Conservation (phyloP, 176 grass and related monocot genomes). For the Eragrostis nindensis region DNA sequence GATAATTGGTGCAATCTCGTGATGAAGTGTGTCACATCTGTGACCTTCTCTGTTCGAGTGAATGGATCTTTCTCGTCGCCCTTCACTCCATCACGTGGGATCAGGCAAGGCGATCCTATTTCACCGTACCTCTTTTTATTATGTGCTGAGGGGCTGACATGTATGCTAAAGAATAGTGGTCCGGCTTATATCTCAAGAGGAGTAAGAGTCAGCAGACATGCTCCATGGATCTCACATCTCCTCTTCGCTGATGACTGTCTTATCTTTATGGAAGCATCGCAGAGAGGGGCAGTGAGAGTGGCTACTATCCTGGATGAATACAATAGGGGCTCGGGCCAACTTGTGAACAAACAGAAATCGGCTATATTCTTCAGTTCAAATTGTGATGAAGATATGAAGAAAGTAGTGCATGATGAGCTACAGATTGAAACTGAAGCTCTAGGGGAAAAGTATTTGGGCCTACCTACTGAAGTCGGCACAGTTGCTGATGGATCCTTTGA, state of each 20-base stretch:
- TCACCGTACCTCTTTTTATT: background rate
- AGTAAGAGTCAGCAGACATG: background rate
- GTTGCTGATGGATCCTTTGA: background rate
- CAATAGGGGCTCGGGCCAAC: background rate
- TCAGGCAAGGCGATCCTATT: background rate
- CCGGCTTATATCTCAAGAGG: background rate
- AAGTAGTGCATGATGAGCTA: too few species aligned
- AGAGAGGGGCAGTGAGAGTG: background rate
- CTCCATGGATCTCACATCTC: background rate
- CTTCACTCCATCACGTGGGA: background rate
- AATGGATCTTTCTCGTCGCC: background rate
- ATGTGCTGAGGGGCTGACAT: background rate
- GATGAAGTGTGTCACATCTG: background rate
- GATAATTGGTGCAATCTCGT: fast-evolving
- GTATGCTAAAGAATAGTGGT: background rate
- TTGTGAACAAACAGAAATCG: background rate
- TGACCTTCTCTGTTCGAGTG: background rate
- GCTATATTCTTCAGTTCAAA: too few species aligned
- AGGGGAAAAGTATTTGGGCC: background rate
- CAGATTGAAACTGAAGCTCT: background rate
- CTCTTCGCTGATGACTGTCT: background rate
- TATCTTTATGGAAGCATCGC: background rate
- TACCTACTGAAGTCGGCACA: background rate
- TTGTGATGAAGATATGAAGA: too few species aligned
- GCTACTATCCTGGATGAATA: background rate